Evolutionary conservation across 1,284 basidiomycete genomes (phyloP).

Genomic region (Coniferiporia weirii): DNA sequence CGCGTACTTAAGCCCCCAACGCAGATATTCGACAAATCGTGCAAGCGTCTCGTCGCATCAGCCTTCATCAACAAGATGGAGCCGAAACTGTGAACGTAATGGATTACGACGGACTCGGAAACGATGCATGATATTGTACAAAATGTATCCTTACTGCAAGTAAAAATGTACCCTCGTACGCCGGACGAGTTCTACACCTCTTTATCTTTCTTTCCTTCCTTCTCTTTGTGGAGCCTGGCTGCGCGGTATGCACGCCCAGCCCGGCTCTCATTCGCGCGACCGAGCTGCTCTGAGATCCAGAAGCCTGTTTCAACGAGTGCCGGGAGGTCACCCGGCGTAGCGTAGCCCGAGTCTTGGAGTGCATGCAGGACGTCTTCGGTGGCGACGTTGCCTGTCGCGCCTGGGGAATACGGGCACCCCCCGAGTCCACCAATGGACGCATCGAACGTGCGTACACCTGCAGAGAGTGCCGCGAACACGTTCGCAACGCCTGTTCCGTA

Average conservation of each 20-base stretch:
- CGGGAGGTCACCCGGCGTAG: conserved; percentile 57
- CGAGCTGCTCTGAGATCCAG: conserved; percentile 73
- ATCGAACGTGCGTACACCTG: conserved; percentile 67
- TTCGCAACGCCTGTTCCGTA: conserved; percentile 80
- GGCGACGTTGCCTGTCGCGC: conserved; percentile 90
- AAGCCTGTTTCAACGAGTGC: conserved; percentile 69
- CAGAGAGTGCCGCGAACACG: conserved; percentile 56
- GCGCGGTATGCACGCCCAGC: conserved; percentile 75
- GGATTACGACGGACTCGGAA: neutral
- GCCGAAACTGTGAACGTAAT: conserved; percentile 28
- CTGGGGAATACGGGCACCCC: conserved; percentile 93
- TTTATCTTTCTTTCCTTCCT: neutral
- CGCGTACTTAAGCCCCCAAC: conserved; percentile 15
- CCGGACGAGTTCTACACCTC: neutral
- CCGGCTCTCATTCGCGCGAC: conserved; percentile 70
- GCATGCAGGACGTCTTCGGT: conserved; percentile 90
- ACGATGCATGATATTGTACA: neutral
- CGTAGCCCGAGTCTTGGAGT: conserved; percentile 63
- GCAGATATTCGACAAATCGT: conserved; percentile 51
- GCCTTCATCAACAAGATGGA: conserved; percentile 64
- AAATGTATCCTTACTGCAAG: neutral
- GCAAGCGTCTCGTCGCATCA: conserved; percentile 53
- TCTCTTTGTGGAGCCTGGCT: conserved; percentile 33
- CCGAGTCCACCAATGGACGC: conserved; percentile 84
- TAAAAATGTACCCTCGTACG: neutral